Evolutionary conservation across 306 rosid species (phyloP), one percentile per base, ranked within the genome.

Genomic region (Castanea sativa): DNA sequence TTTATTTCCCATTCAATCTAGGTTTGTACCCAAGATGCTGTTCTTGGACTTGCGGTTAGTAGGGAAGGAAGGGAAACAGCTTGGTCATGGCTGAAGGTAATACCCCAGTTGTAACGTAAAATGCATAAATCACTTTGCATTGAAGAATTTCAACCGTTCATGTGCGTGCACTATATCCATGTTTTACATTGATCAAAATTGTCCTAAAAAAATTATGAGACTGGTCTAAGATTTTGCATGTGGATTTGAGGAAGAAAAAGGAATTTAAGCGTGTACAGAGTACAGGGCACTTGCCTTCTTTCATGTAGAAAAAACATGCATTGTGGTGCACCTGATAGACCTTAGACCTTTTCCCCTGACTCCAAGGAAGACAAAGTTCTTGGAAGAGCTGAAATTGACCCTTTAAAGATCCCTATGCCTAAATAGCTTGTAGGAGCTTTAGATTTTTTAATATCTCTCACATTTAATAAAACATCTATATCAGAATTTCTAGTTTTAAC

Each of bases 21-120:
- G 97, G 98, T 92, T 71, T 93, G 97, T 4, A 92, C 87, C 80
- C 98, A 94, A 84, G 98, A 94, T 85, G 97, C 88, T 73, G 86
- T 87, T 78, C 78, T 77, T 71, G 97, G 98, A 77, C 88, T 92
- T 12, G 78, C 82, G 79, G 91, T 89, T 79, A 61, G 85, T 73
- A 55, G 56, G 61, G 82, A 91, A 75, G 98, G 97, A 76, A 91
- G 97, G 69, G 97, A 94, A 55, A 81, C 89, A 64, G 94, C 97
- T 76, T 92, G 98, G 98, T 41, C 81, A 9, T 92, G 97, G 97
- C 79, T 94, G 79, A 87, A 92, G 98, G 98, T 86, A 84, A 70
- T 83, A 52, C 78, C 71, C 77, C 60, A 76, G n/a, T 77, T 71
- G 55, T 33, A 30, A 21, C 53, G 29, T 56, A 5, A 61, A 78